Base-by-base conservation (phyloP, 2,329 filamentous ascomycete genomes). In the Monascus ruber region DNA sequence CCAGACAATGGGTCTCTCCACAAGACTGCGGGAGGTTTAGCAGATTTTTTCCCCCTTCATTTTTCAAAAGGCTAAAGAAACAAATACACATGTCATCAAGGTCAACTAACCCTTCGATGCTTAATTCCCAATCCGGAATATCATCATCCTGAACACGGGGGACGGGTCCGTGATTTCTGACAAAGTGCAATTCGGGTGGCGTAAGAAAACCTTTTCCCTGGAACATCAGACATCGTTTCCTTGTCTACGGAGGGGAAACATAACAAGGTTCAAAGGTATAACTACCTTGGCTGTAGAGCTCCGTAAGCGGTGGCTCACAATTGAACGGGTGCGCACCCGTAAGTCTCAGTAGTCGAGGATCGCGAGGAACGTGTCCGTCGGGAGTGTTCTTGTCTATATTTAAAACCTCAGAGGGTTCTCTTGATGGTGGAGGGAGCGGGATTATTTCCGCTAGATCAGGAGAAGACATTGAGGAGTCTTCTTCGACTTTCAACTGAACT, bases 311-410 rank as follows among this genome's bases (percentile, higher is more conserved):
- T 6, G 88, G 75, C 62, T 95, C 88, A 36, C 84, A 81, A 51
- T 95, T 95, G 69, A 93, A 94, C 1, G 88, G 88, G 60, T 94
- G 88, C 5, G 85, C 74, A 24, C 88, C 88, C 7, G 88, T 95
- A 9, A 95, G 69, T 37, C 88, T 76, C 47, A 95, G 91, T 10
- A 95, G 69, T 32, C 87, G 74, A 1, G 82, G 71, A 62, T 94
- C 87, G 58, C 88, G 73, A 24, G 79, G 72, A 17, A 95, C 83
- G 67, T 89, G 85, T 48, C 64, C 69, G 55, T 95, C 88, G 6
- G 88, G 88, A 0, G 87, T 95, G 45, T 83, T 81, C 46, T 83
- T 70, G 56, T 94, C 87, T 52, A 85, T 64, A n/a, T 78, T 69
- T 5, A 93, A 69, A 8, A 91, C 74, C 33, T 72, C 64, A 35